phyloP scores from a whole-genome alignment of 192 early-diverging fungal species.

The Gigaspora rosea region DNA sequence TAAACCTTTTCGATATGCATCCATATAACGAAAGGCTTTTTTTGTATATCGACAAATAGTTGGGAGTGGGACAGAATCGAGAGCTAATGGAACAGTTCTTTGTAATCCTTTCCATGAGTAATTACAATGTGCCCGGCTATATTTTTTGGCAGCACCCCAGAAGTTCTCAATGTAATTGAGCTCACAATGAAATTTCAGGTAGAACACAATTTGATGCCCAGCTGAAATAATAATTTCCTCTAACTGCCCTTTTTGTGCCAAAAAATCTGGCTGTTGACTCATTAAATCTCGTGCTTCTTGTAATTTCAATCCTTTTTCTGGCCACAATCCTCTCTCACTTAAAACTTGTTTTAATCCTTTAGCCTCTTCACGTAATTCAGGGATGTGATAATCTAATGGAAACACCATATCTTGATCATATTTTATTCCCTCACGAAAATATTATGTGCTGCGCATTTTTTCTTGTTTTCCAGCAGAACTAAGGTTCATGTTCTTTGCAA shows the following conservation, averaged over 20 bases:
- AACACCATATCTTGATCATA: not conserved
- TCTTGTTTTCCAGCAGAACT: not conserved
- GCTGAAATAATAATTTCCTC: too few species aligned
- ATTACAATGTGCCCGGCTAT: slow-evolving; percentile 22
- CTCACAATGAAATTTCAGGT: slow-evolving; percentile 35
- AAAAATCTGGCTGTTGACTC: slow-evolving; percentile 13
- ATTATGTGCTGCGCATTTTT: not conserved
- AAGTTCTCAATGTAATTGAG: slow-evolving; percentile 40
- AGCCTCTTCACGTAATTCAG: not conserved
- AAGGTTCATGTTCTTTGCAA: not conserved
- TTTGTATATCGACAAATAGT: slow-evolving; percentile 1
- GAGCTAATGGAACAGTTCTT: slow-evolving; percentile 27
- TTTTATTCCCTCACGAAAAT: not conserved
- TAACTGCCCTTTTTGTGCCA: not conserved
- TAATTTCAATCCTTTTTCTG: not conserved
- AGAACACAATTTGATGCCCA: too few species aligned
- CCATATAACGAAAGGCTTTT: not conserved
- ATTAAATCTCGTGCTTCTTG: not conserved
- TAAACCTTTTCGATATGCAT: slow-evolving; percentile 1
- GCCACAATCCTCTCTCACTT: not conserved
- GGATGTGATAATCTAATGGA: not conserved
- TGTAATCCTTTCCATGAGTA: slow-evolving; percentile 36
- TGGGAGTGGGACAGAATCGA: slow-evolving; percentile 28
- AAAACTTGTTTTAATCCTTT: too few species aligned
- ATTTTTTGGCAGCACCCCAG: slow-evolving; percentile 34